Evolutionary conservation across 257 asterid species (phyloP), one percentile per base, ranked within the genome.

Genomic region (Striga asiatica): DNA sequence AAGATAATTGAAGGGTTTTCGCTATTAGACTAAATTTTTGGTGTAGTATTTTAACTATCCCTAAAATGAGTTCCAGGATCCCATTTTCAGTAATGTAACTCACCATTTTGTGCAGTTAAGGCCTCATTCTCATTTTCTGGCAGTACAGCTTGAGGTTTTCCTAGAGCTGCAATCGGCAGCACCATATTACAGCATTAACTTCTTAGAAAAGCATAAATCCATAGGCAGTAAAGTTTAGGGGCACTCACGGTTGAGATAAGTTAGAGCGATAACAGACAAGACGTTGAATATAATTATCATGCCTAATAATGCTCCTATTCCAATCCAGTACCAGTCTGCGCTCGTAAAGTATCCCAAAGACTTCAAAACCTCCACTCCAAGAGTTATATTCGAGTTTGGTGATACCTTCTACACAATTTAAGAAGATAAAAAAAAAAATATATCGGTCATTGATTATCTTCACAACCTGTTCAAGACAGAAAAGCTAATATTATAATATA

Each of bases 161-260:
- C 85, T 39, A 77, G 22, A 65, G 93, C 94, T 84, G 81, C 51
- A 59, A 49, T 28, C 55, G 49, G 19, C 16, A 4, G 38, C 23
- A 52, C 50, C 9, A 41, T 43, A 54, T 14, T 20, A 21, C 31
- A 28, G 23, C 41, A 24, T 22, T 6, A 6, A 48, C 8, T 65
- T n/a, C 57, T n/a, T n/a, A 20, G 21, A 18, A 27, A 58, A 3
- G 45, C 8, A 47, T 5, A 48, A 19, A 22, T 27, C 28, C 16
- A 5, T 7, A 16, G n/a, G 6, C 3, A 13, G 12, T 20, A 43
- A 37, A 24, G 32, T 28, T 23, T 5, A 16, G 16, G 14, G 5
- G 9, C 5, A 62, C 95, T 82, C 74, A 86, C 95, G 81, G n/a
- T 76, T 70, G 37, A 79, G 78, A 45, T 52, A 70, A 19, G 82